Evolutionary conservation across 1,284 basidiomycete species (phyloP), one percentile per base, ranked within the genome.

Genomic region (Pseudozyma tsukubaensis): DNA sequence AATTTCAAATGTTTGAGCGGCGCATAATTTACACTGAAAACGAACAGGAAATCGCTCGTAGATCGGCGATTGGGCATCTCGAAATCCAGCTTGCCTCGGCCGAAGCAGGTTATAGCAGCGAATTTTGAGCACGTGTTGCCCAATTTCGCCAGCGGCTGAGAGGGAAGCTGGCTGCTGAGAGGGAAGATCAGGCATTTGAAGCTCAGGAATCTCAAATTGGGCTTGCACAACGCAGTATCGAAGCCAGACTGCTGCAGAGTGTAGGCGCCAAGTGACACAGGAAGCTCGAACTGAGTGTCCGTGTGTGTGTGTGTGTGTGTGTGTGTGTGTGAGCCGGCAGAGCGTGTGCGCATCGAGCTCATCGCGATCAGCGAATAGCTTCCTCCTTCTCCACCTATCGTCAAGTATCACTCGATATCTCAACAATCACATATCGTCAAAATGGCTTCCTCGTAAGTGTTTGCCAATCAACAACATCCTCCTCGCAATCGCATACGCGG

Each of bases 381-480:
- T 52, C 47, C 55, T 58, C 36, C 52, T 39, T 66, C 57, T 54
- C 45, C 53, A 67, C 60, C 59, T 67, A 67, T 72, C 70, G 64
- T 66, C 69, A 66, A 64, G 57, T 57, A 62, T 56, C 57, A 52
- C 63, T 68, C 64, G 65, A 64, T 73, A 68, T 69, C 60, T 60
- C 71, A 52, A 43, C 55, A 54, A 52, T 48, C 55, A 54, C 65
- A 67, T 55, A 68, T 51, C 56, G 50, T 60, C 71, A 73, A 68
- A 73, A 73, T 73, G 71, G 71, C 71, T 69, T 73, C 71, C 51
- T 69, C 71, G 71, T 73, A 65, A 65, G 71, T 71, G 19, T 50
- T 37, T 1, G n/a, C 43, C 14, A 21, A n/a, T 16, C 44, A 45
- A 14, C 52, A 49, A 2, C 48, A 24, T n/a, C 52, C n/a, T 10